Percentiles rank a stretch among this genome's conserved stretches.
Evolutionary conservation across 139 green algal genomes (phyloP).

Genomic region (Raphidocelis subcapitata): DNA sequence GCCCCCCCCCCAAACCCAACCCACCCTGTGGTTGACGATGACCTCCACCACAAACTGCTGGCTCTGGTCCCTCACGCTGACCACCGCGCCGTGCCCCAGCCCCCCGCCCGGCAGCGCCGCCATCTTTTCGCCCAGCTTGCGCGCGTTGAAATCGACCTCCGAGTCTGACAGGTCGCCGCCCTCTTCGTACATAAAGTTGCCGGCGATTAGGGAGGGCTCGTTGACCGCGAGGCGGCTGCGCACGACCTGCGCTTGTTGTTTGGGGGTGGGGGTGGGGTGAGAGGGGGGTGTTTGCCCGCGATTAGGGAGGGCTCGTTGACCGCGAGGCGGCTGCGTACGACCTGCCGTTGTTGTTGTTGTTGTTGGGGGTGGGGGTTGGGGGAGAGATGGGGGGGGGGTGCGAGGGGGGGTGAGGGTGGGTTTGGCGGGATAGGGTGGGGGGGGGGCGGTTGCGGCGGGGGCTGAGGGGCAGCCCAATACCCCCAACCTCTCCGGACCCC

Average conservation of each 20-base stretch:
- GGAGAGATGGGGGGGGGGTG: too few species aligned
- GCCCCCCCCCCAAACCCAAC: not conserved
- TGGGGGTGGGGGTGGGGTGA: not conserved
- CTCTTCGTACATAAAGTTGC: constrained; percentile 82
- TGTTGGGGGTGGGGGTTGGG: too few species aligned
- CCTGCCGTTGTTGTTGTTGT: too few species aligned
- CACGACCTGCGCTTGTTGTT: constrained; percentile 11
- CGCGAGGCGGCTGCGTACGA: constrained; percentile 70
- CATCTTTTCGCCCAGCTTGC: constrained; percentile 48
- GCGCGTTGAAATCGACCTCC: constrained; percentile 54
- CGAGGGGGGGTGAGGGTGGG: too few species aligned
- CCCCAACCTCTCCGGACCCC: too few species aligned
- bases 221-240: constrained; percentile 6
- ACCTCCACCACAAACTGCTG: constrained; percentile 64
- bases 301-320: constrained; percentile 54
- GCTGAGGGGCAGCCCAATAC: too few species aligned
- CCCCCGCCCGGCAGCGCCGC: constrained; percentile 67
- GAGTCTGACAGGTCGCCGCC: constrained; percentile 84
- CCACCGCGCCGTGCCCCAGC: constrained; percentile 54
- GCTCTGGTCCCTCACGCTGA: constrained; percentile 73
- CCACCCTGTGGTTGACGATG: constrained; percentile 23
- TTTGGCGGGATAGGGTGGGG: too few species aligned
- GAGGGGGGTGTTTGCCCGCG: not conserved
- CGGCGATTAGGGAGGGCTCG: constrained; percentile 28
- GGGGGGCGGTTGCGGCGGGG: too few species aligned